Evolutionary conservation across 2,329 filamentous ascomycete species (phyloP).

Genomic region (Mycosphaerella arachidis): DNA sequence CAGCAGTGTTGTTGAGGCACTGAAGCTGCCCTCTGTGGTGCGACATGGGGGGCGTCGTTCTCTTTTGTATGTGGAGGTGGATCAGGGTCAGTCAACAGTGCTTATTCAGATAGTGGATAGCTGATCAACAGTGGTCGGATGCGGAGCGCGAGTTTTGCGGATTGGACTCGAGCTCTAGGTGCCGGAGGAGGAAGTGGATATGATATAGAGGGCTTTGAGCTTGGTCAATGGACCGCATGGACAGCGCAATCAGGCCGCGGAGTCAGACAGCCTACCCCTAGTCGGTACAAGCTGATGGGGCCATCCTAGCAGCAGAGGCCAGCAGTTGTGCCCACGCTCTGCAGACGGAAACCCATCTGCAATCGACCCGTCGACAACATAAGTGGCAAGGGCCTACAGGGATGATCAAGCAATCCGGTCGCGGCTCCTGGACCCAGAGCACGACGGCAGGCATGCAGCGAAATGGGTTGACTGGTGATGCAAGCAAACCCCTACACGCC

Average conservation of each 20-base stretch:
- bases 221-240: constrained; percentile 4
- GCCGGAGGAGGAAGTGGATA: constrained; percentile 2
- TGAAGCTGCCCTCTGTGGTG: constrained; percentile 19
- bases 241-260: constrained; percentile 8
- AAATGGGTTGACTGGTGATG: constrained; percentile 5
- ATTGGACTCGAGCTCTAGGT: background rate
- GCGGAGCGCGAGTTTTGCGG: background rate
- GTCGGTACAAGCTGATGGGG: constrained; percentile 8
- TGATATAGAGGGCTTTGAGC: constrained; percentile 11
- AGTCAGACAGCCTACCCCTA: constrained; percentile 7
- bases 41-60: constrained; percentile 9
- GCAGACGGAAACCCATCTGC: constrained; percentile 13
- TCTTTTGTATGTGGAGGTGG: background rate
- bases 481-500: constrained; percentile 8
- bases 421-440: constrained; percentile 13
- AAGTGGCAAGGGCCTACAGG: constrained; percentile 9
- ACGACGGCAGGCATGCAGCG: constrained; percentile 9
- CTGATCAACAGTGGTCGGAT: background rate
- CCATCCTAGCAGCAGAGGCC: constrained; percentile 11
- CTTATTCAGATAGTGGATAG: background rate
- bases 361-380: constrained; percentile 15
- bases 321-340: constrained; percentile 13
- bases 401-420: constrained; percentile 3
- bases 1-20: constrained; percentile 15
- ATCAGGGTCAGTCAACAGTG: background rate